Evolutionary conservation across 306 rosid genomes (phyloP).

Genomic region (Ormosia semicastrata): DNA sequence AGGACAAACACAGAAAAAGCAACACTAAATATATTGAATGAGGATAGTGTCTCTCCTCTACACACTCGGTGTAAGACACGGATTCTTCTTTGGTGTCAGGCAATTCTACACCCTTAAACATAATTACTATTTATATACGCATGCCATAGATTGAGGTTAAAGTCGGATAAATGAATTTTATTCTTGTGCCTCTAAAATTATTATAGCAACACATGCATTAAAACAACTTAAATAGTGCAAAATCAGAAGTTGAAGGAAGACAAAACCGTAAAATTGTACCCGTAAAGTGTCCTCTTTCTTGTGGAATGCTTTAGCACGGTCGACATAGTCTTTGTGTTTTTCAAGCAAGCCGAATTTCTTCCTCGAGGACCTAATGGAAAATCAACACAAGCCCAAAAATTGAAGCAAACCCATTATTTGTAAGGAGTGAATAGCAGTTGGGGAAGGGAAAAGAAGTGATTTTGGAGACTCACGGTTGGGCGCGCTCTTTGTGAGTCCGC

Average conservation of each 20-base stretch:
- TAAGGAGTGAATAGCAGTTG: not conserved
- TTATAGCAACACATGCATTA: not conserved
- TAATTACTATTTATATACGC: too few species aligned
- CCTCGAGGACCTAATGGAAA: constrained; percentile 51
- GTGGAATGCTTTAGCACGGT: constrained; percentile 75
- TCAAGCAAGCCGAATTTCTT: constrained; percentile 77
- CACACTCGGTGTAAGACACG: too few species aligned
- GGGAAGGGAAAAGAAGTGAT: not conserved
- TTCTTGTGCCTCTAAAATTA: too few species aligned
- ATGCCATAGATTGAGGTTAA: too few species aligned
- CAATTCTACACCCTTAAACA: too few species aligned
- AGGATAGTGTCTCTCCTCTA: too few species aligned
- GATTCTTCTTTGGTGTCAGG: too few species aligned
- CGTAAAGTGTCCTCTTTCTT: constrained; percentile 61
- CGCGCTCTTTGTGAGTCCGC: constrained; percentile 80
- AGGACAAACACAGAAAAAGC: not conserved
- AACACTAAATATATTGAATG: not conserved
- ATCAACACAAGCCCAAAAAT: not conserved
- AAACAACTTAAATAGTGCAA: not conserved
- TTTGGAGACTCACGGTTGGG: constrained; percentile 63
- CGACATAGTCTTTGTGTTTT: constrained; percentile 85
- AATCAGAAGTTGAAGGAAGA: not conserved
- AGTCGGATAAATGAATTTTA: too few species aligned
- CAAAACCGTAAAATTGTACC: constrained; percentile 30
- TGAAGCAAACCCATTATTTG: not conserved